Percentiles rank a stretch among this genome's conserved stretches.
Conservation (phyloP, 1,284 basidiomycete genomes). For the Puccinia hordei region DNA sequence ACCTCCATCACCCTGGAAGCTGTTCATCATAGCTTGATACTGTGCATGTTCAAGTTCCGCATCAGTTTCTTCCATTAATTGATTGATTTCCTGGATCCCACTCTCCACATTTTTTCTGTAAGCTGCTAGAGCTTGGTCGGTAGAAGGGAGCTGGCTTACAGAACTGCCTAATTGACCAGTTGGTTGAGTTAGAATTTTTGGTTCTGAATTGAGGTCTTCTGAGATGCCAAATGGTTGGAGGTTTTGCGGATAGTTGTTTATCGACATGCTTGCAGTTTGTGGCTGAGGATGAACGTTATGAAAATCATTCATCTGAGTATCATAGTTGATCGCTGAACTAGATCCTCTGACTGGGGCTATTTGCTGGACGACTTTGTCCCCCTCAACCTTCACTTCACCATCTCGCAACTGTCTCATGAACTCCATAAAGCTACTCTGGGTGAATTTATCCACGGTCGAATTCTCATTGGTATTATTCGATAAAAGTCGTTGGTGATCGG, state of each 20-base stretch:
- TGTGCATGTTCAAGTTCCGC: constrained; percentile 10
- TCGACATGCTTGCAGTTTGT: background rate
- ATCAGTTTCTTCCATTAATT: constrained; percentile 28
- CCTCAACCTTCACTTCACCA: constrained; percentile 78
- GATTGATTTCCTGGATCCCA: constrained; percentile 14
- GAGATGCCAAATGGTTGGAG: constrained; percentile 10
- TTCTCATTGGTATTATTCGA: background rate
- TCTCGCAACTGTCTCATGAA: constrained; percentile 84
- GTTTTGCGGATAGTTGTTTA: constrained; percentile 10
- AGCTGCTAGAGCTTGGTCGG: background rate
- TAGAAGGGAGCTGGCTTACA: background rate
- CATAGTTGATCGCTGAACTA: constrained; percentile 57
- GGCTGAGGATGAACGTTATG: constrained; percentile 57
- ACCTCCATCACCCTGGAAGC: constrained; percentile 43
- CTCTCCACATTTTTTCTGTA: constrained; percentile 12
- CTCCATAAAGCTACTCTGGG: constrained; percentile 80
- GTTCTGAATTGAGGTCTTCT: background rate
- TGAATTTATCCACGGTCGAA: constrained; percentile 74
- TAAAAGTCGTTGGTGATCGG: background rate
- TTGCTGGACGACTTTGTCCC: constrained; percentile 71
- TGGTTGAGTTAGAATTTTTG: background rate
- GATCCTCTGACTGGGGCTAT: constrained; percentile 55
- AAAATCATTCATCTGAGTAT: constrained; percentile 57
- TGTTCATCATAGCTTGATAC: constrained; percentile 17
- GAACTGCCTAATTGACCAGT: background rate